A percentile compares a stretch with the other conserved stretches of the same genome.
phyloP scores from a whole-genome alignment of 495 filamentous ascomycete genomes.

The Xylaria longipes region DNA sequence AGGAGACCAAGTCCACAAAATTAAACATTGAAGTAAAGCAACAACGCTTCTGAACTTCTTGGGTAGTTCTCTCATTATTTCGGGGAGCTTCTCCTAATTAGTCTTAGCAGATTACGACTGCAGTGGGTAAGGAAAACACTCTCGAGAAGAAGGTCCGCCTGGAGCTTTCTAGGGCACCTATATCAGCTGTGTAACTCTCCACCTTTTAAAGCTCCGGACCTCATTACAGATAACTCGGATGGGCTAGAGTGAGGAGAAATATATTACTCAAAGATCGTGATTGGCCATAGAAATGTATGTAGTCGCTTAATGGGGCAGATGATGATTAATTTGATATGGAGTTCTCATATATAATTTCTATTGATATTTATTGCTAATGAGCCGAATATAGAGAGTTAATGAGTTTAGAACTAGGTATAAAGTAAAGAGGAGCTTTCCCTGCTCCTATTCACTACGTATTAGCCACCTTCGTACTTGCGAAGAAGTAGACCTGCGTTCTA shows the following conservation, averaged over 20 bases:
- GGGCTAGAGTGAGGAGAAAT: neutral
- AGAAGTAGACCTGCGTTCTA: too few species aligned
- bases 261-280: neutral
- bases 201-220: neutral
- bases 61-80: neutral
- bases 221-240: neutral
- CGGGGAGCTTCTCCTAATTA: neutral
- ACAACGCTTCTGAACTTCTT: neutral
- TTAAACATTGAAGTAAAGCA: neutral
- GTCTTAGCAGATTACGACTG: neutral
- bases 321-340: neutral
- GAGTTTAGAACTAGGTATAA: too few species aligned
- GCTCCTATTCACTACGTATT: too few species aligned
- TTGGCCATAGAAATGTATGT: neutral
- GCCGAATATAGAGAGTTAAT: too few species aligned
- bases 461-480: too few species aligned
- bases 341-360: neutral
- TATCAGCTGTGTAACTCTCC: neutral
- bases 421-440: too few species aligned
- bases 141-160: neutral
- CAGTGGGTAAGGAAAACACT: neutral
- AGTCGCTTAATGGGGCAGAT: neutral
- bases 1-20: neutral
- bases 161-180: neutral
- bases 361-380: too few species aligned